These are phyloP conservation scores for Venturia asperata DNA, from an alignment of 2,329 filamentous ascomycete species.

Conservation along the genomic window DNA sequence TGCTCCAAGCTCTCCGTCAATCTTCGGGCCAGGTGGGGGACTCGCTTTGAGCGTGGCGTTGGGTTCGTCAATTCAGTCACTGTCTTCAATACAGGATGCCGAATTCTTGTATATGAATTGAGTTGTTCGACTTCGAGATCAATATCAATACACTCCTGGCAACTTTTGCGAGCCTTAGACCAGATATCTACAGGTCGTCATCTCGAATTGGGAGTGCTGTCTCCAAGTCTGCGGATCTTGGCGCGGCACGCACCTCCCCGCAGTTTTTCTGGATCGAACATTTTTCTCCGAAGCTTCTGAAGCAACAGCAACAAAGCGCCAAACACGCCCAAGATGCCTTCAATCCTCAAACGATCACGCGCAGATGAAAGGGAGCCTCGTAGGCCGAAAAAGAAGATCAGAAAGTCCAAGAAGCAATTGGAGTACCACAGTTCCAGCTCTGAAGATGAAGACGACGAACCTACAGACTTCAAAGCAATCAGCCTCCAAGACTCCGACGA, in stretches of 20 bases:
- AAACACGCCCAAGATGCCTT: constrained; percentile 27
- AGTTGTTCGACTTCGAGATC: background rate
- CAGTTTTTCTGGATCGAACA: background rate
- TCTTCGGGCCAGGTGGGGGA: constrained; percentile 8
- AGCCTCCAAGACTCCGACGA: constrained; percentile 33
- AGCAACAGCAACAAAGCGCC: background rate
- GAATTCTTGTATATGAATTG: background rate
- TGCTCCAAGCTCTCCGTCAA: background rate
- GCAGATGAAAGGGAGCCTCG: constrained; percentile 42
- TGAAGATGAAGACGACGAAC: constrained; percentile 40
- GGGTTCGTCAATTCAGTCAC: background rate
- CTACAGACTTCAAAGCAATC: constrained; percentile 28
- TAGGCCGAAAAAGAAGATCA: constrained; percentile 25
- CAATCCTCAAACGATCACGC: constrained; percentile 48
- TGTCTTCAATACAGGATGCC: background rate
- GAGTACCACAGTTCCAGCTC: constrained; percentile 59
- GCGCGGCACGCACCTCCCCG: background rate
- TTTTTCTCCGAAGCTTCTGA: background rate
- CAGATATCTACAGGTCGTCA: background rate
- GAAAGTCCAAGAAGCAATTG: constrained; percentile 56
- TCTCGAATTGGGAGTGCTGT: background rate
- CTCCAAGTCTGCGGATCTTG: background rate
- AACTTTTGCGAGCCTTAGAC: background rate
- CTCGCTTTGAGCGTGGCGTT: background rate
- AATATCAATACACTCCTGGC: background rate